A percentile compares a stretch with the other conserved stretches of the same genome.
phyloP scores from a whole-genome alignment of 352 stramenopile genomes.

The Globisporangium perplexum region DNA sequence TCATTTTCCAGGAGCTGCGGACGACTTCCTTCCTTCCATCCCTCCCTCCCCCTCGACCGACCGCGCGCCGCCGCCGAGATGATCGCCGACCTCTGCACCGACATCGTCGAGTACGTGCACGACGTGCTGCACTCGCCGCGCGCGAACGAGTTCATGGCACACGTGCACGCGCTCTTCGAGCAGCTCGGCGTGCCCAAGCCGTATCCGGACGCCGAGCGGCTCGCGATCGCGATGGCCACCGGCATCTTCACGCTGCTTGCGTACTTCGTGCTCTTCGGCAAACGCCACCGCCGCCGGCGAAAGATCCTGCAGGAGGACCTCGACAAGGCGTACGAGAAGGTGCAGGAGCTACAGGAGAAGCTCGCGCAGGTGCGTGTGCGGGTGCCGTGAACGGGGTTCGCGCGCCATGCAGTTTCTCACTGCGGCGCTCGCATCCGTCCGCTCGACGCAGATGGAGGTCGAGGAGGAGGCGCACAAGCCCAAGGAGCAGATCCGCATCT shows the following conservation, averaged over 20 bases:
- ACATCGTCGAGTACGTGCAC: slow-evolving; percentile 68
- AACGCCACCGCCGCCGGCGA: slow-evolving; percentile 69
- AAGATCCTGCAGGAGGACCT: slow-evolving; percentile 69
- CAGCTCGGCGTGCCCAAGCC: slow-evolving; percentile 70
- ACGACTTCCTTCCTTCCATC: not conserved
- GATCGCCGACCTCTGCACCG: slow-evolving; percentile 42
- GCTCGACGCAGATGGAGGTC: slow-evolving; percentile 51
- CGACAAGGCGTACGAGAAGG: slow-evolving; percentile 69
- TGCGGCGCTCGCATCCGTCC: too few species aligned
- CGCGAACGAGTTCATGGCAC: slow-evolving; percentile 61
- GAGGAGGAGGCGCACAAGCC: slow-evolving; percentile 58
- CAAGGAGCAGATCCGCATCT: slow-evolving; percentile 94
- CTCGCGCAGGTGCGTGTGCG: slow-evolving; percentile 41
- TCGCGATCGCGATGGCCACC: slow-evolving; percentile 77
- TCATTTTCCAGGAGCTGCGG: too few species aligned
- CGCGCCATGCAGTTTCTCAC: too few species aligned
- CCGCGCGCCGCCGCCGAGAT: too few species aligned
- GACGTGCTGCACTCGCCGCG: slow-evolving; percentile 72
- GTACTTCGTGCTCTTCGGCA: slow-evolving; percentile 88
- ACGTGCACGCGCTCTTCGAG: slow-evolving; percentile 65
- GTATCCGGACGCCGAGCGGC: slow-evolving; percentile 80
- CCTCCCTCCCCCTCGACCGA: not conserved
- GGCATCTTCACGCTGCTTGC: slow-evolving; percentile 75
- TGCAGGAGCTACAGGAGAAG: slow-evolving; percentile 82
- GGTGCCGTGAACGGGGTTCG: too few species aligned